Conservation (phyloP, 2,329 filamentous ascomycete species). For the Xylariaceae sp. region DNA sequence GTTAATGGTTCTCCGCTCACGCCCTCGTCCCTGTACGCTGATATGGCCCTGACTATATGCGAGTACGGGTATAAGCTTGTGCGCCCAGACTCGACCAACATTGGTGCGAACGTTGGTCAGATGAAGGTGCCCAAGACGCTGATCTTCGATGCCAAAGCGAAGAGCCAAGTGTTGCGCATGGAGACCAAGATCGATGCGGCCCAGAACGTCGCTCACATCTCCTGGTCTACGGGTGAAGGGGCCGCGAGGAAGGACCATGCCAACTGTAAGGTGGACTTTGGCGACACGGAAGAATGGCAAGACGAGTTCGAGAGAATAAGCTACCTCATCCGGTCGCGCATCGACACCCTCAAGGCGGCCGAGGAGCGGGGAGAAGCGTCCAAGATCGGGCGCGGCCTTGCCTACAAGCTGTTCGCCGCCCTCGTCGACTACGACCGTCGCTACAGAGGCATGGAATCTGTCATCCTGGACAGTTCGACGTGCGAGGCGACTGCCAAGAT, state of each 20-base stretch:
- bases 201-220: constrained; percentile 48
- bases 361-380: constrained; percentile 62
- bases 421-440: constrained; percentile 51
- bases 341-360: constrained; percentile 53
- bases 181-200: constrained; percentile 55
- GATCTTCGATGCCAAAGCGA: constrained; percentile 46
- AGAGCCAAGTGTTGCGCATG: constrained; percentile 55
- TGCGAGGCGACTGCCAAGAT: constrained; percentile 49
- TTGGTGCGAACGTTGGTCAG: constrained; percentile 58
- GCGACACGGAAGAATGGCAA: constrained; percentile 55
- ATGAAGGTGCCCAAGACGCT: constrained; percentile 68
- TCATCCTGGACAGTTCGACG: constrained; percentile 49
- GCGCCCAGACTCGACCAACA: constrained; percentile 48
- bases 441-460: constrained; percentile 55
- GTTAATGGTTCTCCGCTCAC: constrained; percentile 63
- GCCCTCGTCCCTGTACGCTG: constrained; percentile 51
- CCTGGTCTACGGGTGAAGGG: constrained; percentile 56
- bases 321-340: constrained; percentile 63
- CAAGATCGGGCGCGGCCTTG: constrained; percentile 68
- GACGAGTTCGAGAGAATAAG: constrained; percentile 61
- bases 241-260: constrained; percentile 57
- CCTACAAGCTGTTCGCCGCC: constrained; percentile 64
- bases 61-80: constrained; percentile 64
- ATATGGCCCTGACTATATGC: constrained; percentile 52
- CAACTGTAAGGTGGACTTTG: constrained; percentile 55